phyloP scores from a whole-genome alignment of 2,329 filamentous ascomycete genomes.

The Drechslerella dactyloides region DNA sequence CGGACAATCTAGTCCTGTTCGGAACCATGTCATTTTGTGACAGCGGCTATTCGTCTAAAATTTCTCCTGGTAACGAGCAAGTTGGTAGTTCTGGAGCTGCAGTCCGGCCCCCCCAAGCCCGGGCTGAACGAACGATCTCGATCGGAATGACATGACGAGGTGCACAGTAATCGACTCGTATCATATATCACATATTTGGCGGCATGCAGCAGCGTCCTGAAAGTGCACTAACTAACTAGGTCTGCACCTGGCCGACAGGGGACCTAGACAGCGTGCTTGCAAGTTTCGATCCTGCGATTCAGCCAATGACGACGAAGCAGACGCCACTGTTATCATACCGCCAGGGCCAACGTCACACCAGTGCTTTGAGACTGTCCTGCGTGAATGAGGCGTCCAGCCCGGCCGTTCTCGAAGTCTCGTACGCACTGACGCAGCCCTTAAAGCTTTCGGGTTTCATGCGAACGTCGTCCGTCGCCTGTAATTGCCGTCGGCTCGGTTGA shows the following conservation, averaged over 20 bases:
- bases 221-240: neutral
- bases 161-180: neutral
- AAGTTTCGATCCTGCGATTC: no score
- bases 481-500: no score
- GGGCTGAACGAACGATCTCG: neutral
- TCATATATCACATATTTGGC: neutral
- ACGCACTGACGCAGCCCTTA: no score
- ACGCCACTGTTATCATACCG: no score
- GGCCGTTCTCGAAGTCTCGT: no score
- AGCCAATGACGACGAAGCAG: no score
- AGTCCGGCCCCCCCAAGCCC: conserved; percentile 5
- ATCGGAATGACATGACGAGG: neutral
- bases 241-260: neutral
- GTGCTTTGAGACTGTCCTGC: no score
- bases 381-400: no score
- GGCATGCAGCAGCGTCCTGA: neutral
- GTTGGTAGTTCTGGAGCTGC: neutral
- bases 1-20: conserved; percentile 2
- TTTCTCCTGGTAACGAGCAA: neutral
- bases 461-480: no score
- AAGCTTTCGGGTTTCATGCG: no score
- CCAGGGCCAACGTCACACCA: no score
- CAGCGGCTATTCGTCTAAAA: conserved; percentile 24
- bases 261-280: neutral
- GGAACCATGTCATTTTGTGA: conserved; percentile 29